A percentile compares a stretch with the other conserved stretches of the same genome.
Evolutionary conservation across 2,329 filamentous ascomycete species (phyloP).

Genomic region (Helotiales sp.): DNA sequence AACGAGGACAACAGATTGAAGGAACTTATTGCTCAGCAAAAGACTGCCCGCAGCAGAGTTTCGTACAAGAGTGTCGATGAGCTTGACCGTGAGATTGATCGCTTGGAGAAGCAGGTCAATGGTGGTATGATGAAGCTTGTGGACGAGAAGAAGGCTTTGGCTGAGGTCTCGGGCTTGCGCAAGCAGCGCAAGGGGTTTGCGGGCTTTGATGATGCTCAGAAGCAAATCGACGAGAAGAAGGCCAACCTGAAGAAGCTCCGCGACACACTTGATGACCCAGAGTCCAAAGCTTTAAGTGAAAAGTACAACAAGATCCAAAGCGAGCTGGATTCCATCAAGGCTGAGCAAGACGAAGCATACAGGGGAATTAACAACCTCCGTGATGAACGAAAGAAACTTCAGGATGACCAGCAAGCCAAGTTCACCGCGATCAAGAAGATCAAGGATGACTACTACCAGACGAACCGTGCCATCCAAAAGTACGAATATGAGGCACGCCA

Average conservation of each 20-base stretch:
- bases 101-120: slow-evolving; percentile 84
- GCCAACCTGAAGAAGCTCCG: slow-evolving; percentile 86
- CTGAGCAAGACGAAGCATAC: slow-evolving; percentile 87
- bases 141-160: slow-evolving; percentile 92
- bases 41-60: slow-evolving; percentile 79
- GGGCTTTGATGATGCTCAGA: slow-evolving; percentile 82
- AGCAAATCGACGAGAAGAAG: slow-evolving; percentile 86
- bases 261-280: slow-evolving; percentile 89
- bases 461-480: slow-evolving; percentile 80
- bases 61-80: slow-evolving; percentile 88
- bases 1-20: slow-evolving; percentile 88
- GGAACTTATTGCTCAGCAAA: slow-evolving; percentile 83
- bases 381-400: slow-evolving; percentile 83
- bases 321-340: slow-evolving; percentile 89
- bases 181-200: slow-evolving; percentile 93
- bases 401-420: slow-evolving; percentile 86
- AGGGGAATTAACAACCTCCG: slow-evolving; percentile 84
- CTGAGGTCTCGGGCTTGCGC: slow-evolving; percentile 80
- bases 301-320: slow-evolving; percentile 84
- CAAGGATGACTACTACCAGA: slow-evolving; percentile 86
- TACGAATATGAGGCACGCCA: slow-evolving; percentile 85
- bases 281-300: slow-evolving; percentile 85
- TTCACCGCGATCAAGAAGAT: slow-evolving; percentile 80
- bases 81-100: slow-evolving; percentile 80
- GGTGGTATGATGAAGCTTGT: slow-evolving; percentile 92